Evolutionary conservation across 73 alveolate genomes (phyloP).

Genomic region (Paramecium primaurelia): DNA sequence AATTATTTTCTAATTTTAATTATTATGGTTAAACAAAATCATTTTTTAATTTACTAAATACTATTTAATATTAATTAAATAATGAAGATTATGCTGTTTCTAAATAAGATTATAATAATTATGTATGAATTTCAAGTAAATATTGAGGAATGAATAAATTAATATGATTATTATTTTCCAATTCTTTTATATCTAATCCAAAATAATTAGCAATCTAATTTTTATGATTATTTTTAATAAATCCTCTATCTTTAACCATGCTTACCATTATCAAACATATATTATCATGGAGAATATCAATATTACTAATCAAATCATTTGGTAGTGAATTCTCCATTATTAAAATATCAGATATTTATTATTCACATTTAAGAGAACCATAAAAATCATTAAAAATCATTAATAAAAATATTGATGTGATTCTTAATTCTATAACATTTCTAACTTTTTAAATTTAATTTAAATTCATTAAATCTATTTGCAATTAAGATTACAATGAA

Average conservation of each 20-base stretch:
- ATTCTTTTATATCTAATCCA: neutral
- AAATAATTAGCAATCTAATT: neutral
- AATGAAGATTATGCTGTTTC: neutral
- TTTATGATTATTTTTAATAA: neutral
- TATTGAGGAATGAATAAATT: neutral
- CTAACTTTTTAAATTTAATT: neutral
- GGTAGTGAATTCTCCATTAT: neutral
- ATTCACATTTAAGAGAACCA: neutral
- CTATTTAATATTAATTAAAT: neutral
- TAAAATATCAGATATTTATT: neutral
- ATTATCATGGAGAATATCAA: neutral
- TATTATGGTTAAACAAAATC: neutral
- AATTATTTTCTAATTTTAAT: neutral
- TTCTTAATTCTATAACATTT: neutral
- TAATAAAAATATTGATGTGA: neutral
- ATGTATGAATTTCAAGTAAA: neutral
- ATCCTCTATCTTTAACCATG: conserved; percentile 21
- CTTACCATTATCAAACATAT: neutral
- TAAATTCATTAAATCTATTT: neutral
- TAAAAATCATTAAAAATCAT: neutral
- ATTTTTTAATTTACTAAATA: neutral
- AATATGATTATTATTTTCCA: neutral
- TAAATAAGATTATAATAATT: neutral
- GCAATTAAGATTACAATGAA: neutral
- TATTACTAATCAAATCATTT: neutral